Conservation (phyloP, 345 rosid species). For the Combretum micranthum region DNA sequence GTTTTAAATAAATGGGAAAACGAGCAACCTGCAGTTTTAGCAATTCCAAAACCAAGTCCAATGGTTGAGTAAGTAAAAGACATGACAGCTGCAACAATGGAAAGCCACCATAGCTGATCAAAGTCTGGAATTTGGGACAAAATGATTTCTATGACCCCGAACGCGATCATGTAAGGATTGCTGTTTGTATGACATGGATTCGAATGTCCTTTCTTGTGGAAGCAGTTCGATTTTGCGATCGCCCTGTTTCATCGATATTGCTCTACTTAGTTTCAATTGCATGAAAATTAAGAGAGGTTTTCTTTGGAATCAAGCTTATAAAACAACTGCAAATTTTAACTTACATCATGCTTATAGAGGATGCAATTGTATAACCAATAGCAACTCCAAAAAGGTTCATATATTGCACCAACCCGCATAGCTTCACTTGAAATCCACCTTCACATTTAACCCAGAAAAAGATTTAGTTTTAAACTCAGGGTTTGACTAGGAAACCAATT, state of each 20-base stretch:
- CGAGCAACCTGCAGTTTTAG: slow-evolving; percentile 9
- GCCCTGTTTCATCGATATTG: slow-evolving; percentile 1
- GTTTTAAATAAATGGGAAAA: background rate
- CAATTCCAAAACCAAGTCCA: slow-evolving; percentile 13
- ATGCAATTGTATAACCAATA: slow-evolving; percentile 1
- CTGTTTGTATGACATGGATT: slow-evolving; percentile 7
- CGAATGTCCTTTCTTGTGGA: slow-evolving; percentile 3
- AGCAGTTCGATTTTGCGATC: slow-evolving; percentile 6
- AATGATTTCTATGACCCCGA: slow-evolving; percentile 3
- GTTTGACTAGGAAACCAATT: too few relatives aligned
- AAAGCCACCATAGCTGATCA: slow-evolving; percentile 12
- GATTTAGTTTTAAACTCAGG: too few relatives aligned
- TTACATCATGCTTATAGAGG: slow-evolving; percentile 6
- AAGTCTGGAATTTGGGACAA: slow-evolving; percentile 13
- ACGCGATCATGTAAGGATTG: slow-evolving; percentile 9
- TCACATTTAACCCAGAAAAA: background rate
- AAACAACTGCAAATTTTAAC: too few relatives aligned
- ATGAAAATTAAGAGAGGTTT: too few relatives aligned
- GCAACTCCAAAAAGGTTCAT: slow-evolving; percentile 2
- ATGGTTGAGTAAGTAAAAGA: slow-evolving; percentile 10
- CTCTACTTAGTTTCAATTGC: too few relatives aligned
- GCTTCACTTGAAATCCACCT: slow-evolving; percentile 7
- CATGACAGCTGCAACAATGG: slow-evolving; percentile 12
- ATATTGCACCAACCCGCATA: slow-evolving; percentile 11
- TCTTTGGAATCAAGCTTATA: too few relatives aligned